Conservation (phyloP, 1,139 yeast genomes). For the Blastobotrys illinoisensis region DNA sequence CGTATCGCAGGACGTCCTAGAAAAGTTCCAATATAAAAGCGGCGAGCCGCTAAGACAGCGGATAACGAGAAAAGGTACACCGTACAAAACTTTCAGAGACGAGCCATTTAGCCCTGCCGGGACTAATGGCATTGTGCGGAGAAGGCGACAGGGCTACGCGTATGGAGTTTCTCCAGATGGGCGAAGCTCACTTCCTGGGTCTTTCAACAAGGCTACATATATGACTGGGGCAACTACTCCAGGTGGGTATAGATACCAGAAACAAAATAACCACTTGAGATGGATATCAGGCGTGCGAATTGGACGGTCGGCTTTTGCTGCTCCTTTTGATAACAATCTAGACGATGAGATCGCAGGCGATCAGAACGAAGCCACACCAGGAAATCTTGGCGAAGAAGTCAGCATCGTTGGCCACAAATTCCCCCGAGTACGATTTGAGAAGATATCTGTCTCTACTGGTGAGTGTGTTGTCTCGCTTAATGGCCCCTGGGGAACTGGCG, state of each 20-base stretch:
- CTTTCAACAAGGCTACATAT: not conserved
- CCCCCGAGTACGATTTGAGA: constrained; percentile 80
- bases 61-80: constrained; percentile 39
- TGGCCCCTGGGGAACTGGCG: constrained; percentile 57
- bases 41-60: constrained; percentile 37
- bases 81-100: constrained; percentile 45
- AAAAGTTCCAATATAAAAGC: constrained; percentile 49
- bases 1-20: constrained; percentile 52
- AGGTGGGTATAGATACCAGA: not conserved
- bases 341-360: constrained; percentile 21
- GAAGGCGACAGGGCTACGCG: not conserved
- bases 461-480: constrained; percentile 64
- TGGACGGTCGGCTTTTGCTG: constrained; percentile 48
- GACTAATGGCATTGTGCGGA: not conserved
- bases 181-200: not conserved
- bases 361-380: constrained; percentile 47
- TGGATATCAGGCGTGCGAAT: constrained; percentile 93
- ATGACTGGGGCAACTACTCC: not conserved
- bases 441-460: constrained; percentile 83
- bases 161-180: not conserved
- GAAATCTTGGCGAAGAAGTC: constrained; percentile 85
- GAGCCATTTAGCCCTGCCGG: constrained; percentile 38
- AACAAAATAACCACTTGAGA: constrained; percentile 59
- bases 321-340: constrained; percentile 25
- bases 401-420: constrained; percentile 85